phyloP scores from a whole-genome alignment of 306 rosid species.

The Quercus dentata region DNA sequence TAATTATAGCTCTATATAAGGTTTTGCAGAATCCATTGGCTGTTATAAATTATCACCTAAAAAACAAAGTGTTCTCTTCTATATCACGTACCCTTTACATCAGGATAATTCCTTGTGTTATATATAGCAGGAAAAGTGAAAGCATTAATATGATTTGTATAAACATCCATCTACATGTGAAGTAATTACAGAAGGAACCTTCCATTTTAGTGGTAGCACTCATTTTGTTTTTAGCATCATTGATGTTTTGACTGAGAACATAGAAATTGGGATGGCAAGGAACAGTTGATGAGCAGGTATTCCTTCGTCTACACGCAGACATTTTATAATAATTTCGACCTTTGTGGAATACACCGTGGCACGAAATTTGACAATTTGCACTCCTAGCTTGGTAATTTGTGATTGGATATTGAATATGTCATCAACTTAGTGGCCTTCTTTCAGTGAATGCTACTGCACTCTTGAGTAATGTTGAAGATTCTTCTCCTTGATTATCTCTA shows the following conservation, averaged over 20 bases:
- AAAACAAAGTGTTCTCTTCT: background rate
- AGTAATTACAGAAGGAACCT: slow-evolving; percentile 24
- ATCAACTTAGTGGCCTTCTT: slow-evolving; percentile 28
- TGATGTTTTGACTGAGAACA: slow-evolving; percentile 41
- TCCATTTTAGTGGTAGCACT: slow-evolving; percentile 22
- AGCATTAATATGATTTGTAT: background rate
- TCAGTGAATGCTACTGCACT: slow-evolving; percentile 16
- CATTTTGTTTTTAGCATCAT: slow-evolving; percentile 32
- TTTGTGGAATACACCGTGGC: slow-evolving; percentile 46
- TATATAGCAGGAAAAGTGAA: no score
- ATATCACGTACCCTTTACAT: background rate
- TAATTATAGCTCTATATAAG: background rate
- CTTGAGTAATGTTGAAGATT: slow-evolving; percentile 39
- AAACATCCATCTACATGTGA: background rate
- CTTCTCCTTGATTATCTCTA: slow-evolving; percentile 9
- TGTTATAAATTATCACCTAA: background rate
- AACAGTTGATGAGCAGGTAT: slow-evolving; percentile 2
- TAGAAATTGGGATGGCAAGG: slow-evolving; percentile 1
- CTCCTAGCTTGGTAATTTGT: slow-evolving; percentile 21
- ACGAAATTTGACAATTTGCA: slow-evolving; percentile 9
- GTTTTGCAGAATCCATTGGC: background rate
- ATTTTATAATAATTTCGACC: slow-evolving; percentile 13
- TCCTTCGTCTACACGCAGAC: slow-evolving; percentile 19
- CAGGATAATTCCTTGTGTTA: background rate
- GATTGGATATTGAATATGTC: slow-evolving; percentile 27